These are phyloP conservation scores for Xylaria sp. DNA, from an alignment of 2,329 filamentous ascomycete genomes.

Conservation along the genomic window DNA sequence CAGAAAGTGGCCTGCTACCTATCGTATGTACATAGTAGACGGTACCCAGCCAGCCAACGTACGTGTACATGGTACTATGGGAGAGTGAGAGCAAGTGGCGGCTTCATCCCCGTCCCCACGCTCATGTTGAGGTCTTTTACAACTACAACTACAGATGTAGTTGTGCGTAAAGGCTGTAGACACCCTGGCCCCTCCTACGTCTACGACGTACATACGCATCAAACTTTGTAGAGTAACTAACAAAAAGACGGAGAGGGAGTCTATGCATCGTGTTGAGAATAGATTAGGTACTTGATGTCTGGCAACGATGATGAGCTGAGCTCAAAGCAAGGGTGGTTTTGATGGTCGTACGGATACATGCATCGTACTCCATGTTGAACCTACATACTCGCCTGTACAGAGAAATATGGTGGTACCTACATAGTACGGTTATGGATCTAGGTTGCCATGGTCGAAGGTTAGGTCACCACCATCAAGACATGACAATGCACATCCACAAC, in stretches of 20 bases:
- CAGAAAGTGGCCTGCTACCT: conserved; percentile 10
- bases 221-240: too few species aligned
- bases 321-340: conserved; percentile 21
- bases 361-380: conserved; percentile 9
- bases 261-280: too few species aligned
- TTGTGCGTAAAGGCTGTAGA: conserved; percentile 5
- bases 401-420: too few species aligned
- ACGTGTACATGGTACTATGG: not conserved
- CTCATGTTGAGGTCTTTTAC: conserved; percentile 9
- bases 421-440: too few species aligned
- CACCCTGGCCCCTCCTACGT: conserved; percentile 6
- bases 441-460: too few species aligned
- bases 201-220: too few species aligned
- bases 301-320: conserved; percentile 16
- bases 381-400: too few species aligned
- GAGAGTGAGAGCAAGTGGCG: not conserved
- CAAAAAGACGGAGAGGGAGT: too few species aligned
- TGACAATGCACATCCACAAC: not conserved
- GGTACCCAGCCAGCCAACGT: conserved; percentile 18
- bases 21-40: conserved; percentile 9
- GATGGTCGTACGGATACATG: conserved; percentile 15
- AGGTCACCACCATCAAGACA: too few species aligned
- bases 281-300: too few species aligned
- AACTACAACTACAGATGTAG: too few species aligned
- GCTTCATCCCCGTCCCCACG: conserved; percentile 16